Conservation (phyloP, 1,284 basidiomycete genomes). For the Xerocomus nothofagi region DNA sequence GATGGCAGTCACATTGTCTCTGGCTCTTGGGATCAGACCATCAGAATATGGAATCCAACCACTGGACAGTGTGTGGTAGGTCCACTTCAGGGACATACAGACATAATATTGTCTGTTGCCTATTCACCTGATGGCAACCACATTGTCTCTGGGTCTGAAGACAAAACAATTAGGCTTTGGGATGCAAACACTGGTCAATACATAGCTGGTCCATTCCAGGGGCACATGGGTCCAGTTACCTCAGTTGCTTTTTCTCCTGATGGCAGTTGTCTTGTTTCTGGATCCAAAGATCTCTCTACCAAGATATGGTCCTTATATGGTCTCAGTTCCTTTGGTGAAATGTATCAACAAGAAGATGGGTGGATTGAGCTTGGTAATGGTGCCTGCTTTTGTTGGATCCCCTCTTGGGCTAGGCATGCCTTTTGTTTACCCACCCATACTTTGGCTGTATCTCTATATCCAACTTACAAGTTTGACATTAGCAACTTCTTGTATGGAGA, state of each 20-base stretch:
- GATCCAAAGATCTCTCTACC: constrained; percentile 16
- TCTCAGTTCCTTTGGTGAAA: background rate
- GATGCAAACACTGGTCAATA: constrained; percentile 16
- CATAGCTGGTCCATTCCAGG: constrained; percentile 16
- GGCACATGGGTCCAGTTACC: constrained; percentile 8
- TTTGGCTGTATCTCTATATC: constrained; percentile 12
- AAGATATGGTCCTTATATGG: constrained; percentile 12
- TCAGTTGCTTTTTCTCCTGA: constrained; percentile 19
- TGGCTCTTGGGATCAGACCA: constrained; percentile 19
- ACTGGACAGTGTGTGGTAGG: constrained; percentile 20
- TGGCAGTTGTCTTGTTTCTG: constrained; percentile 17
- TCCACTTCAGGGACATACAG: constrained; percentile 19
- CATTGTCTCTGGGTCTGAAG: constrained; percentile 21
- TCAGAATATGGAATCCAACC: constrained; percentile 20
- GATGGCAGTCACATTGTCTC: constrained; percentile 15
- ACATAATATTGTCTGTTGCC: constrained; percentile 10
- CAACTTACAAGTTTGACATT: constrained; percentile 16
- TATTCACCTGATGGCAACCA: constrained; percentile 22
- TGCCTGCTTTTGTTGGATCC: constrained; percentile 17
- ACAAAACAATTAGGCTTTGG: constrained; percentile 20
- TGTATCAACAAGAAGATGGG: constrained; percentile 14
- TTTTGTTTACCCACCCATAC: constrained; percentile 18
- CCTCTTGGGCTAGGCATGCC: constrained; percentile 20
- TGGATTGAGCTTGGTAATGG: constrained; percentile 17
- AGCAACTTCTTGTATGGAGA: constrained; percentile 13